These are phyloP conservation scores for Triticum urartu DNA, from an alignment of 176 grass and related monocot genomes.

Conservation along the genomic window DNA sequence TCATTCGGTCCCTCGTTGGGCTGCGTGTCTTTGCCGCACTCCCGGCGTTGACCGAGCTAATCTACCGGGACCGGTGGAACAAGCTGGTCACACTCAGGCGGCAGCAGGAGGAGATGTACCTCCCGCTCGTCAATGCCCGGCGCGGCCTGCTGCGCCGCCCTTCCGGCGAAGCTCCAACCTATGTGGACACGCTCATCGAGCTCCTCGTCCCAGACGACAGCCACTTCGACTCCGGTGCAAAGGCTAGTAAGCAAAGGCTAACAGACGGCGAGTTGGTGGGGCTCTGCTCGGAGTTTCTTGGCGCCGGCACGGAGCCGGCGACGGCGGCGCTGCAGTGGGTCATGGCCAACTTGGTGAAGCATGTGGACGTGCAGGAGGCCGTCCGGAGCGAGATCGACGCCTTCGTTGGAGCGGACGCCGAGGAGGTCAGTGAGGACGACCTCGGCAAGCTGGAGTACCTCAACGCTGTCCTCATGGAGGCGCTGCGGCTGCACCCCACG, in stretches of 20 bases:
- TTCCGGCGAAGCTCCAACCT: background rate
- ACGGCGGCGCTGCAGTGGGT: background rate
- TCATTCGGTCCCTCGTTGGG: slow-evolving; percentile 17
- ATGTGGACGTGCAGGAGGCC: background rate
- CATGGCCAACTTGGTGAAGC: slow-evolving; percentile 29
- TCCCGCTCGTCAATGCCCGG: background rate
- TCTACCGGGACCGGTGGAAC: background rate
- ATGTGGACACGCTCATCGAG: slow-evolving; percentile 26
- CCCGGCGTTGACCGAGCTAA: background rate
- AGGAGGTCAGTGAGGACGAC: slow-evolving; percentile 18
- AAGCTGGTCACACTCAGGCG: background rate
- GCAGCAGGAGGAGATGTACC: slow-evolving; percentile 29
- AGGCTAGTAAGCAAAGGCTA: background rate
- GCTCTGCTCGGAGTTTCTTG: slow-evolving; percentile 28
- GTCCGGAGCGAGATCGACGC: background rate
- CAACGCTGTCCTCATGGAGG: slow-evolving; percentile 22
- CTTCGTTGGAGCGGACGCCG: background rate
- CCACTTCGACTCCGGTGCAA: background rate
- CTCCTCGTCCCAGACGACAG: background rate
- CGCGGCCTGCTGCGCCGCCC: background rate
- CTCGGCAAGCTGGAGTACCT: slow-evolving; percentile 13
- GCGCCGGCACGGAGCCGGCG: slow-evolving; percentile 14
- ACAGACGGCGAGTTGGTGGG: slow-evolving; percentile 17
- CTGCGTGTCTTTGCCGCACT: background rate
- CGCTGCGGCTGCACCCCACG: slow-evolving; percentile 15